Evolutionary conservation across 805 yeast species (phyloP), one percentile per base, ranked within the genome.

Genomic region (Spathaspora passalidarum): DNA sequence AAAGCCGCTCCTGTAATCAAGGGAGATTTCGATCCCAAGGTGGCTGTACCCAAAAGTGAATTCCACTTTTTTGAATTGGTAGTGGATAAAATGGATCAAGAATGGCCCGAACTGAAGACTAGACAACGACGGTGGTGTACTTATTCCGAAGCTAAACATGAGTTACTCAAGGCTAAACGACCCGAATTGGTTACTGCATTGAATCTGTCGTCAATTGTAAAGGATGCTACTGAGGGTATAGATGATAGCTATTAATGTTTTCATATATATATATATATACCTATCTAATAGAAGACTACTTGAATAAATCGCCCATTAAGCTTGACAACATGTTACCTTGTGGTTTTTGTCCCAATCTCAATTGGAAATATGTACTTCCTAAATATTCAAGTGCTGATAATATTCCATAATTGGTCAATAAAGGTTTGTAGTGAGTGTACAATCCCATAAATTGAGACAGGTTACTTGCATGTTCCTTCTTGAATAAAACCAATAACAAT

Each of bases 11-110:
- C 76, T 5, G 60, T 66, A 4, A 42, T 68, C 9, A 47, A 53
- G 14, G 66, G 62, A 22, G 57, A 54, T 8, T 70, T 67, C 43
- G 71, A 68, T 39, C 68, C 73, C 4, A 43, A 40, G 6, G 58
- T 56, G 21, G 61, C 70, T 37, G 79, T 83, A 4, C 96, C 96
- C 2, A 73, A 87, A 50, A 75, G 91, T n/a, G 96, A 89, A 61
- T 92, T 84, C 59, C 94, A 90, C 60, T 86, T 92, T 61, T 94
- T 76, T 62, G 96, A 92, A 62, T 75, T 92, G 86, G 58, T 61
- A 13, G 81, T 85, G 2, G 75, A 63, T 13, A 68, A 76, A 42
- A 69, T 87, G 49, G 75, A 75, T 37, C 75, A 69, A 1, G 73
- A 62, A 19, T 94, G 91, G 86, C 99, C 99, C 0, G 99, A 94